Percentiles rank a stretch among this genome's conserved stretches.
phyloP scores from a whole-genome alignment of 768 basidiomycete genomes.

The Boletus sp. region DNA sequence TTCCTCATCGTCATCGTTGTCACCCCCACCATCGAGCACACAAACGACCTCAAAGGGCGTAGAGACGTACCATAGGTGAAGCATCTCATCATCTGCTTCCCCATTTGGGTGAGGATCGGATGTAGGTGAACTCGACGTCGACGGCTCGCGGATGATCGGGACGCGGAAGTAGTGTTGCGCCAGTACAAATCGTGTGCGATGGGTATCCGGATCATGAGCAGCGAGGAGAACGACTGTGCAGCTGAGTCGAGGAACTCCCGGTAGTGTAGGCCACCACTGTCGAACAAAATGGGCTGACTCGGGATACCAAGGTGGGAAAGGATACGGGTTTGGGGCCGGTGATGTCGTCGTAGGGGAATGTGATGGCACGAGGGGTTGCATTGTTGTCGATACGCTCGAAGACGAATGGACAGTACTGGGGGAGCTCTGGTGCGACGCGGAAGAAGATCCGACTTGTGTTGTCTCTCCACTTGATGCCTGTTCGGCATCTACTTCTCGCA shows the following conservation, averaged over 20 bases:
- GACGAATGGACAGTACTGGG: slow-evolving; percentile 3
- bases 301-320: slow-evolving; percentile 65
- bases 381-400: slow-evolving; percentile 1
- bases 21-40: slow-evolving; percentile 44
- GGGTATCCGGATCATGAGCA: slow-evolving; percentile 56
- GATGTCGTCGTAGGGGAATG: neutral
- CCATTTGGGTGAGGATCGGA: neutral
- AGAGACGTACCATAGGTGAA: slow-evolving; percentile 69
- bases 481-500: slow-evolving; percentile 13
- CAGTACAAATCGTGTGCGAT: slow-evolving; percentile 58
- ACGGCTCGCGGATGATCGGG: slow-evolving; percentile 40
- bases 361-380: neutral
- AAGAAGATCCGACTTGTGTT: slow-evolving; percentile 6
- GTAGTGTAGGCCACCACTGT: slow-evolving; percentile 76
- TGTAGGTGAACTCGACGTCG: slow-evolving; percentile 4
- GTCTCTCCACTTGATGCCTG: slow-evolving; percentile 10
- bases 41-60: slow-evolving; percentile 71
- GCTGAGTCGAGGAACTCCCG: slow-evolving; percentile 60
- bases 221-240: slow-evolving; percentile 71
- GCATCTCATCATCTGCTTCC: slow-evolving; percentile 49
- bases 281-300: slow-evolving; percentile 75
- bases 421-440: slow-evolving; percentile 10
- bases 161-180: slow-evolving; percentile 77
- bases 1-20: slow-evolving; percentile 34
- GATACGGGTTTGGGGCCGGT: slow-evolving; percentile 54